These are phyloP conservation scores for Heritiera littoralis DNA, from an alignment of 345 rosid genomes.

Conservation along the genomic window DNA sequence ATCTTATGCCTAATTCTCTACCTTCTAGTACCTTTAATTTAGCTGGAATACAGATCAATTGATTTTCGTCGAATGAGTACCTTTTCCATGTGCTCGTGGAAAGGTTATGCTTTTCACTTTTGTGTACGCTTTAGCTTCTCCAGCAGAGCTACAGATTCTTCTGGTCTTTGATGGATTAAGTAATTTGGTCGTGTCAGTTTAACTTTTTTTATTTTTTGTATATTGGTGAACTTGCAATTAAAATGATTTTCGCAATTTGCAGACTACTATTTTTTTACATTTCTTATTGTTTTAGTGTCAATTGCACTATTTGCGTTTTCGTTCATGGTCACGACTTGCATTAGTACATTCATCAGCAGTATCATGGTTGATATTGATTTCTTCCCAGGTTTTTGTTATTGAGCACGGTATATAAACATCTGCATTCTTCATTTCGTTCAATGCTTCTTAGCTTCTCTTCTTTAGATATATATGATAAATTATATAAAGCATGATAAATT, in stretches of 20 bases:
- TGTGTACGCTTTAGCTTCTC: neutral
- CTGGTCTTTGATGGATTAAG: neutral
- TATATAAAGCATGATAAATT: slow-evolving; percentile 4
- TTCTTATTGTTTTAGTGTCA: neutral
- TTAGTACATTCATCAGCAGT: neutral
- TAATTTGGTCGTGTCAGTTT: neutral
- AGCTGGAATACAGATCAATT: slow-evolving; percentile 8
- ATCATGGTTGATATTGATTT: neutral
- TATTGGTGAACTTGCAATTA: neutral
- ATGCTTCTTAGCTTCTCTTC: neutral
- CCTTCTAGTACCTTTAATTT: slow-evolving; percentile 12
- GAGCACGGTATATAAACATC: neutral
- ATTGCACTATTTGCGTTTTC: neutral
- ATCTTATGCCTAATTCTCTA: neutral
- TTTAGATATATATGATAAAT: slow-evolving; percentile 3
- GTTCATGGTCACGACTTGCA: neutral
- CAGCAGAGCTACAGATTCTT: neutral
- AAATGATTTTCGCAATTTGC: neutral
- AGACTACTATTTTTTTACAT: neutral
- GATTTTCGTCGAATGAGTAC: neutral
- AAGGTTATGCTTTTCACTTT: neutral
- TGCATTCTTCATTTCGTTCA: neutral
- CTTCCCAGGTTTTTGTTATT: neutral
- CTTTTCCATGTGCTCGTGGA: neutral
- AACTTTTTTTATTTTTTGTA: neutral